A percentile compares a stretch with the other conserved stretches of the same genome.
phyloP scores from a whole-genome alignment of 495 filamentous ascomycete genomes.

The Penicillium daleae region DNA sequence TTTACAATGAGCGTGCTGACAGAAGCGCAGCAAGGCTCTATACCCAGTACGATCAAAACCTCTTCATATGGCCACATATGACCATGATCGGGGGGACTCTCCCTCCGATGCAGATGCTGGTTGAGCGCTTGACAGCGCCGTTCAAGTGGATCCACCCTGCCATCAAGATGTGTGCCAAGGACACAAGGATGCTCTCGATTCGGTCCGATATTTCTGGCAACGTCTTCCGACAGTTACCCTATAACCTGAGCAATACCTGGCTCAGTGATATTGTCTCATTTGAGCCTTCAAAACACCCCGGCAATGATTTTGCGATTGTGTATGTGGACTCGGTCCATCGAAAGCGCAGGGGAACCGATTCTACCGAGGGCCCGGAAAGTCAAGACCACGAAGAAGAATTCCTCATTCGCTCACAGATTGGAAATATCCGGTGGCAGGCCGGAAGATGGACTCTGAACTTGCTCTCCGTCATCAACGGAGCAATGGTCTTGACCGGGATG shows the following conservation, averaged over 20 bases:
- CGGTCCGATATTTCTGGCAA: slow-evolving; percentile 29
- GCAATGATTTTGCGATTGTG: slow-evolving; percentile 33
- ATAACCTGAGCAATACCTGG: slow-evolving; percentile 34
- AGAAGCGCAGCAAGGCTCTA: slow-evolving; percentile 33
- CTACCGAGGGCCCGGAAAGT: neutral
- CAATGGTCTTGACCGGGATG: slow-evolving; percentile 28
- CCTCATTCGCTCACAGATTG: slow-evolving; percentile 10
- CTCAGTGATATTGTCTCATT: slow-evolving; percentile 30
- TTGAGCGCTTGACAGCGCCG: slow-evolving; percentile 31
- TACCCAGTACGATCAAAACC: slow-evolving; percentile 30
- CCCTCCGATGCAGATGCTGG: slow-evolving; percentile 34
- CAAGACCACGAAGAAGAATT: neutral
- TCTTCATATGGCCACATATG: slow-evolving; percentile 37
- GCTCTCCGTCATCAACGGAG: slow-evolving; percentile 27
- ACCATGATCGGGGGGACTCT: slow-evolving; percentile 38
- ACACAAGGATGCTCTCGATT: slow-evolving; percentile 32
- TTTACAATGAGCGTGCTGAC: slow-evolving; percentile 34
- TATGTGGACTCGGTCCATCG: slow-evolving; percentile 20
- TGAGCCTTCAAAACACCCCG: slow-evolving; percentile 25
- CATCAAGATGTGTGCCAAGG: slow-evolving; percentile 32
- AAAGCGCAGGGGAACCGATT: neutral
- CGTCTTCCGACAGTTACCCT: slow-evolving; percentile 34
- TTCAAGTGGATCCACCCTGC: slow-evolving; percentile 31
- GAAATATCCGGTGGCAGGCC: slow-evolving; percentile 17
- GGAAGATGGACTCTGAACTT: slow-evolving; percentile 20